phyloP scores from a whole-genome alignment of 2,329 filamentous ascomycete species.

The Pseudopyrenochaeta lycopersici region DNA sequence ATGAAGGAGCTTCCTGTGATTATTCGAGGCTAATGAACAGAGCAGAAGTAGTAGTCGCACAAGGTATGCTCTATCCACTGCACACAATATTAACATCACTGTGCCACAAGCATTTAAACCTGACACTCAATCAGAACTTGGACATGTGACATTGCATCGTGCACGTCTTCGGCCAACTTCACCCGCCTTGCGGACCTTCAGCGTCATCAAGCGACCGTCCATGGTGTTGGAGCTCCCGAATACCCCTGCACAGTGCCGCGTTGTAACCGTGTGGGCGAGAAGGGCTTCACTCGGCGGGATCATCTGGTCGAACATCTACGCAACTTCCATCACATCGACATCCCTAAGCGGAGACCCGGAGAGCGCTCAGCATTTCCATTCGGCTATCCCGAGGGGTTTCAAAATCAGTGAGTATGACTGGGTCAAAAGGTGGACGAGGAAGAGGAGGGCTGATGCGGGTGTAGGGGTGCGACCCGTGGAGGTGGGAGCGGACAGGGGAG shows the following conservation, averaged over 20 bases:
- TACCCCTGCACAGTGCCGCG: slow-evolving; percentile 42
- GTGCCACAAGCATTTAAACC: no score
- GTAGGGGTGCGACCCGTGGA: not conserved
- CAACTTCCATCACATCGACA: slow-evolving; percentile 62
- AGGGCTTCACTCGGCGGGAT: slow-evolving; percentile 65
- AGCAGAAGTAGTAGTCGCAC: slow-evolving; percentile 26
- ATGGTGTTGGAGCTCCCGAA: slow-evolving; percentile 38
- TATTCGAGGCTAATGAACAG: not conserved
- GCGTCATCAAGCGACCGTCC: slow-evolving; percentile 47
- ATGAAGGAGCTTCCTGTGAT: not conserved
- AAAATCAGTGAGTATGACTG: slow-evolving; percentile 16
- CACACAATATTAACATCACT: not conserved
- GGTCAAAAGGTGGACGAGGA: not conserved
- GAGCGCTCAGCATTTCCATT: slow-evolving; percentile 42
- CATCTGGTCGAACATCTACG: slow-evolving; percentile 67
- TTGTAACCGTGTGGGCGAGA: slow-evolving; percentile 43
- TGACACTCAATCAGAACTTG: slow-evolving; percentile 33
- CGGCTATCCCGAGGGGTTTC: slow-evolving; percentile 29
- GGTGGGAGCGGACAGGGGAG: slow-evolving; percentile 4
- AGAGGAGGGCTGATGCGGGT: slow-evolving; percentile 4
- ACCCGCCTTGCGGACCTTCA: slow-evolving; percentile 47
- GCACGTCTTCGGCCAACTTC: slow-evolving; percentile 45
- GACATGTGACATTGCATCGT: slow-evolving; percentile 40
- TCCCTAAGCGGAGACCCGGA: slow-evolving; percentile 50
- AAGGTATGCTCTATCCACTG: slow-evolving; percentile 18